phyloP scores from a whole-genome alignment of 2,329 filamentous ascomycete genomes.

The Phialophora macrospora region DNA sequence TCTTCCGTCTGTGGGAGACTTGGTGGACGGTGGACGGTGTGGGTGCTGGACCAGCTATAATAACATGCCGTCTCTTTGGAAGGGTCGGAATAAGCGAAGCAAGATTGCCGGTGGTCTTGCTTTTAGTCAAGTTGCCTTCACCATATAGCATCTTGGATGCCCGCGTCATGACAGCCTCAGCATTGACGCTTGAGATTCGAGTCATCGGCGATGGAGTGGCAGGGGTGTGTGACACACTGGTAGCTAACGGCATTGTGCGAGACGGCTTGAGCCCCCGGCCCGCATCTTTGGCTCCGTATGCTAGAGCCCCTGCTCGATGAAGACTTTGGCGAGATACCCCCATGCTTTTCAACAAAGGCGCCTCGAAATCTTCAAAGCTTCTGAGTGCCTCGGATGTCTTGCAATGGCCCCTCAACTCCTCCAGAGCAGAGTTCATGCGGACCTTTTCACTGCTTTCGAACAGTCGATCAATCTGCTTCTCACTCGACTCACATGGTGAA shows the following conservation, averaged over 20 bases:
- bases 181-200: conserved; percentile 31
- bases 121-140: conserved; percentile 30
- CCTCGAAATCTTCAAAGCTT: conserved; percentile 35
- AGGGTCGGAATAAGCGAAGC: conserved; percentile 27
- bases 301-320: conserved; percentile 18
- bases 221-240: conserved; percentile 19
- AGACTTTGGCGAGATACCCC: conserved; percentile 19
- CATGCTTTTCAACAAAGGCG: conserved; percentile 21
- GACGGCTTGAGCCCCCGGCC: conserved; percentile 3
- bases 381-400: conserved; percentile 28
- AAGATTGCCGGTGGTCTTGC: conserved; percentile 37
- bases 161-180: conserved; percentile 25
- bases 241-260: conserved; percentile 12
- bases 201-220: conserved; percentile 24
- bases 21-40: conserved; percentile 8
- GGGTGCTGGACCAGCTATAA: conserved; percentile 4
- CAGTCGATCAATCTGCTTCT: conserved; percentile 17
- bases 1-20: conserved; percentile 11
- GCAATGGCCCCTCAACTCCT: conserved; percentile 29
- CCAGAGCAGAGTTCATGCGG: conserved; percentile 27
- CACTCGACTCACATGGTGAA: conserved; percentile 8
- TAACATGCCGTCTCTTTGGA: conserved; percentile 16
- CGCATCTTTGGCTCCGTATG: background rate
- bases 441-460: conserved; percentile 28
- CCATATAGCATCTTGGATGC: conserved; percentile 24